Evolutionary conservation across 345 rosid genomes (phyloP), one percentile per base, ranked within the genome.

Genomic region (Combretum micranthum): DNA sequence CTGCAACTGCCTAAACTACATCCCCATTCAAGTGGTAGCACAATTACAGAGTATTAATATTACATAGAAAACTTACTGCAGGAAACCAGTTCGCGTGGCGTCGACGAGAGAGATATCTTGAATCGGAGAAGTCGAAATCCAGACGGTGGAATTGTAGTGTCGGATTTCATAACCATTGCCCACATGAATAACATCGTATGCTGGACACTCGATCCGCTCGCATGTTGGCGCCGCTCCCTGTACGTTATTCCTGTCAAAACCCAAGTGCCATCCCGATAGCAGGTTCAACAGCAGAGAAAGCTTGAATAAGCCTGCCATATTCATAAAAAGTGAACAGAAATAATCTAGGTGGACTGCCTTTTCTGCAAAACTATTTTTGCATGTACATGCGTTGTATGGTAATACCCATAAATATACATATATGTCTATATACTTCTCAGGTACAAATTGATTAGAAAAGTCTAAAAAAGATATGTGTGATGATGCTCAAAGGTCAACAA

Each of bases 191-290:
- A 81, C 60, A 13, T 81, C 73, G 50, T 73, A 88, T 57, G 49
- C 69, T 1, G 98, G 98, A 65, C 98, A 88, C 67, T 91, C 96
- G 53, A 91, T 88, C 50, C 86, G 71, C 64, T 56, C 69, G 71
- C 98, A 91, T 15, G 88, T 26, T 0, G 96, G 90, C 4, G 97
- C 91, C 52, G 63, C 73, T 43, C 60, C 66, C 2, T 44, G 68
- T 10, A 60, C 61, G 2, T 1, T 20, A 19, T 42, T 52, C 51
- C 56, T 51, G 14, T 20, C 62, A 2, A 46, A 18, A 32, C 62
- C 59, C 50, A 61, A 42, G 45, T 62, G 69, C 9, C 73, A 59
- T 51, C 62, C 63, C 10, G 90, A 71, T 59, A 81, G 75, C 52
- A 83, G 86, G 49, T 69, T 71, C 72, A 86, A 56, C 52, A 64